Evolutionary conservation across 164 flowering plant species (phyloP), one percentile per base, ranked within the genome.

Genomic region (Nymphaea thermarum): DNA sequence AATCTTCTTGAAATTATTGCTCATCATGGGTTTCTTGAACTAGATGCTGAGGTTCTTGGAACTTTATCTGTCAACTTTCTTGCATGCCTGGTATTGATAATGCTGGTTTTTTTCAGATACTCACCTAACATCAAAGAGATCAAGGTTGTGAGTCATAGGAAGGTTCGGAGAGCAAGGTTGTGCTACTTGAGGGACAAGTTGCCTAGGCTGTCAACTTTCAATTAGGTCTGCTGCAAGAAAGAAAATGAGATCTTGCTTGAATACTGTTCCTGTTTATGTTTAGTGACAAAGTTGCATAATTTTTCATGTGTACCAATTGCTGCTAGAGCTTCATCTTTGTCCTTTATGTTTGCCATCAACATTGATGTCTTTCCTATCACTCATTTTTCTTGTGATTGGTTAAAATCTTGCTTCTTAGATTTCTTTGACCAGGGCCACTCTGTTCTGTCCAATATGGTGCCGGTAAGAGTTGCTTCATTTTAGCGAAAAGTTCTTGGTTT

Each of bases 131-230:
- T 94, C 81, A 90, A 86, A 74, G 93, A 90, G 84, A 82, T 94
- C 44, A 91, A 82, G 71, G 91, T 94, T 14, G 76, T 91, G 41
- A 81, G n/a, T 0, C 95, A 90, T 82, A 80, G 93, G 81, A 94
- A 94, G 77, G 98, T 91, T 64, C 82, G 98, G 72, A 87, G 95
- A 75, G 98, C 99, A 25, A 83, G 85, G 73, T 69, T 94, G 81
- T 94, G 88, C 77, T 94, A 91, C 75, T 75, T 94, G 71, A 81
- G 97, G 77, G 93, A 94, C 82, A 94, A 91, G 82, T 94, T 91
- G 55, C 97, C 96, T 18, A 82, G 89, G 71, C 71, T 93, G 73
- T 91, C 96, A 42, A 88, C 95, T 68, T 91, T 93, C 87, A 93
- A 93, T 66, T 89, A 82, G 8, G 57, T 15, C 14, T 51, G 57